phyloP scores from a whole-genome alignment of 768 basidiomycete genomes.

The Phlebiopsis flavidoalba region DNA sequence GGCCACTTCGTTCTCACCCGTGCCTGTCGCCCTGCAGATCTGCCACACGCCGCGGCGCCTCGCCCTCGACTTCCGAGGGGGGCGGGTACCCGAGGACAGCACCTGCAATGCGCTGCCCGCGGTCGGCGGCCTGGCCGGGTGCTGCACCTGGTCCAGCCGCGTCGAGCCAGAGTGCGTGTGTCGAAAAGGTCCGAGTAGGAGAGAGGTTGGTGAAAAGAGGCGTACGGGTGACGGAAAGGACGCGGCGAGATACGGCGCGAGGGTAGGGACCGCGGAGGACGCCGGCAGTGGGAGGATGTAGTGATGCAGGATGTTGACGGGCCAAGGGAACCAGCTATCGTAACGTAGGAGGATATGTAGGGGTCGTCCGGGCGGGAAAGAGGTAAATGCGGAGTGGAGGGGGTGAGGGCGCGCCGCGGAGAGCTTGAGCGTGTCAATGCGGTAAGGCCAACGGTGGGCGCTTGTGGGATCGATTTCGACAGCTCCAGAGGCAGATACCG shows the following conservation, averaged over 20 bases:
- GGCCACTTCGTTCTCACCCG: conserved; percentile 16
- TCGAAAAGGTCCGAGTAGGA: conserved; percentile 53
- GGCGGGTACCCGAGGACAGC: conserved; percentile 17
- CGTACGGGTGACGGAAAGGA: conserved; percentile 36
- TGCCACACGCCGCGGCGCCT: conserved; percentile 2
- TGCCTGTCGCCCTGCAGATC: not conserved
- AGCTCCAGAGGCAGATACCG: conserved; percentile 20
- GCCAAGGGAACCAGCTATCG: conserved; percentile 59
- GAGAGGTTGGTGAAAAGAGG: conserved; percentile 48
- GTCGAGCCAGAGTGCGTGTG: conserved; percentile 64
- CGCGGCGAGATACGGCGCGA: conserved; percentile 14
- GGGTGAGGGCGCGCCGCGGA: conserved; percentile 23
- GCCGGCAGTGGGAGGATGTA: conserved; percentile 44
- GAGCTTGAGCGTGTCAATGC: conserved; percentile 47
- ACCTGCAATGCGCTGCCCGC: conserved; percentile 61
- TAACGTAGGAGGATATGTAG: conserved; percentile 58
- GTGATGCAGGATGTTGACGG: conserved; percentile 64
- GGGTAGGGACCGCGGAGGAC: not conserved
- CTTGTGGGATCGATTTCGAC: conserved; percentile 39
- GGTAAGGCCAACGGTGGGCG: conserved; percentile 48
- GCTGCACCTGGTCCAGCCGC: conserved; percentile 43
- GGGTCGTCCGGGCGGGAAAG: conserved; percentile 17
- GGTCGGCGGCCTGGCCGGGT: conserved; percentile 26
- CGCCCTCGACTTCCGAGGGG: not conserved
- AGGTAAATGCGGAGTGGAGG: not conserved